Evolutionary conservation across 139 green algal species (phyloP), one percentile per base, ranked within the genome.

Genomic region (Microglena sp.): DNA sequence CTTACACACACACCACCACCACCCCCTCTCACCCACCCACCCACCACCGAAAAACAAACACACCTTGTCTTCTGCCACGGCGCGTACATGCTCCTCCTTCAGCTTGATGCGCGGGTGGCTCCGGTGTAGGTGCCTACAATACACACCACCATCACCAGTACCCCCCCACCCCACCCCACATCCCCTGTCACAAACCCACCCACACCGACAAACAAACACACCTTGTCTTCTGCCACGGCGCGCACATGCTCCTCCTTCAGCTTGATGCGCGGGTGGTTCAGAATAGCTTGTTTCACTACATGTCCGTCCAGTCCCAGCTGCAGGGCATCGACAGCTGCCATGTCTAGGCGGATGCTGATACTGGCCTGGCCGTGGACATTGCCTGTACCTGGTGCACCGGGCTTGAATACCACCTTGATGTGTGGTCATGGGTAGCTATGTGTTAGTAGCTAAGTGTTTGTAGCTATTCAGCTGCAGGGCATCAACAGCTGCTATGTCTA

Each of bases 381-480:
- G n/a, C n/a, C n/a, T n/a, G n/a, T n/a, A n/a, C n/a, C n/a, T n/a
- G n/a, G n/a, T n/a, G n/a, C n/a, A n/a, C n/a, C n/a, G n/a, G n/a
- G n/a, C n/a, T n/a, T n/a, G n/a, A n/a, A n/a, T n/a, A n/a, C n/a
- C n/a, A n/a, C n/a, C n/a, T n/a, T n/a, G n/a, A n/a, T n/a, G n/a
- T n/a, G n/a, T n/a, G n/a, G n/a, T n/a, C n/a, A n/a, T n/a, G n/a
- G n/a, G n/a, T n/a, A n/a, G n/a, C n/a, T n/a, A n/a, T n/a, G n/a
- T n/a, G n/a, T n/a, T n/a, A n/a, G n/a, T n/a, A n/a, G n/a, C n/a
- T n/a, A n/a, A n/a, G n/a, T n/a, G n/a, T n/a, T n/a, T n/a, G n/a
- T n/a, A n/a, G n/a, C n/a, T n/a, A n/a, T n/a, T n/a, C 50, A 97
- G 77, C 75, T 96, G 83, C 61, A 97, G 60, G 26, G 77, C 67